A percentile compares a stretch with the other conserved stretches of the same genome.
Evolutionary conservation across 1,284 basidiomycete species (phyloP).

Genomic region (Clitocybe nebularis): DNA sequence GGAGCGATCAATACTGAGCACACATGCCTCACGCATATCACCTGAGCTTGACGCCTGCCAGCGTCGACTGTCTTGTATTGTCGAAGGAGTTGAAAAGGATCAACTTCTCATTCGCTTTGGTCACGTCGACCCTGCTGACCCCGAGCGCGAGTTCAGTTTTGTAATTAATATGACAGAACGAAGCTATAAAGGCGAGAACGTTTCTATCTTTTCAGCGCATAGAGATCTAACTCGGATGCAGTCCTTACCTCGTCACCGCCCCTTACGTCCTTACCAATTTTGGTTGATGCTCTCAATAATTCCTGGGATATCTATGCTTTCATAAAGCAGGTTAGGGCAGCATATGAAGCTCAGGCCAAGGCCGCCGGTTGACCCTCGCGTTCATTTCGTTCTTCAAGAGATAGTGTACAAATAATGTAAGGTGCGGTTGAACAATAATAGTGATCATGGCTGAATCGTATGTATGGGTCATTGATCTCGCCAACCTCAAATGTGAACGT

Average conservation of each 20-base stretch:
- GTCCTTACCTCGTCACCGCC: constrained; percentile 68
- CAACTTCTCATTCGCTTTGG: constrained; percentile 73
- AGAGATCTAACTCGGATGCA: too few relatives aligned
- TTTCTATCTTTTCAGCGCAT: too few relatives aligned
- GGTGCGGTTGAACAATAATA: too few relatives aligned
- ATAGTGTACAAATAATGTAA: too few relatives aligned
- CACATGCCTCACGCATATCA: constrained; percentile 49
- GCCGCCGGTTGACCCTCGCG: too few relatives aligned
- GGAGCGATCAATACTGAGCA: constrained; percentile 59
- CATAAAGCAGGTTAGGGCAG: constrained; percentile 49
- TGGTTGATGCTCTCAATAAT: constrained; percentile 62
- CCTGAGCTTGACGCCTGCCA: constrained; percentile 61
- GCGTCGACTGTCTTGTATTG: constrained; percentile 53
- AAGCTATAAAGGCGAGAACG: constrained; percentile 66
- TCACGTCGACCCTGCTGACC: constrained; percentile 56
- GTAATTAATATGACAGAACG: constrained; percentile 68
- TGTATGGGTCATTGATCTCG: too few relatives aligned
- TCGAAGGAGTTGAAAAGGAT: constrained; percentile 75
- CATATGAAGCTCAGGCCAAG: constrained; percentile 21
- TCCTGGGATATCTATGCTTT: constrained; percentile 61
- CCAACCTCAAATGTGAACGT: too few relatives aligned
- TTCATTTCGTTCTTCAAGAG: too few relatives aligned
- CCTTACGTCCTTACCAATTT: constrained; percentile 56
- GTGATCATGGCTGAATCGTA: too few relatives aligned
- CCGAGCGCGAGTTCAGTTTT: constrained; percentile 65